Conservation (phyloP, 768 basidiomycete genomes). For the Xanthoconium purpureum region DNA sequence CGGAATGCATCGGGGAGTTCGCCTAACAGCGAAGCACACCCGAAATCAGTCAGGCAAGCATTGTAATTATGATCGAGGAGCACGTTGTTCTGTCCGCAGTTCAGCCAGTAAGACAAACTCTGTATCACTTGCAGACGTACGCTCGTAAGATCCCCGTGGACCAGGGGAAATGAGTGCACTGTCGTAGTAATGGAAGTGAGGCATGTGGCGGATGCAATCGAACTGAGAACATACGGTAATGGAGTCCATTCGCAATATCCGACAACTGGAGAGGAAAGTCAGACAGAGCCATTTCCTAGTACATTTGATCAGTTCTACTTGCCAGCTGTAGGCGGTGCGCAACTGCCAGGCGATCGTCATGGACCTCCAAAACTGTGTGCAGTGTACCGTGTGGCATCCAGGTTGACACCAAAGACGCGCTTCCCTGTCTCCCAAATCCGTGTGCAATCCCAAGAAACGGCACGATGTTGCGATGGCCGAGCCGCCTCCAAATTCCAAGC, state of each 20-base stretch:
- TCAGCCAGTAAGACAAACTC: neutral
- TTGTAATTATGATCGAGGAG: conserved; percentile 7
- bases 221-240: neutral
- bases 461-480: conserved; percentile 1
- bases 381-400: conserved; percentile 11
- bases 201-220: neutral
- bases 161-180: conserved; percentile 12
- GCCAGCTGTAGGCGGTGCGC: conserved; percentile 3
- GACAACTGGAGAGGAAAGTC: neutral
- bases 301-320: neutral
- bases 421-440: conserved; percentile 7
- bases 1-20: conserved; percentile 2
- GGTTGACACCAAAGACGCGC: conserved; percentile 1
- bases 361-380: neutral
- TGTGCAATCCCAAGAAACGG: conserved; percentile 1
- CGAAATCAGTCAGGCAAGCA: conserved; percentile 8
- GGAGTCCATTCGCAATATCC: conserved; percentile 8
- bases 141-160: conserved; percentile 8
- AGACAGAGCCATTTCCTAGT: neutral
- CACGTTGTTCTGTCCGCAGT: conserved; percentile 4
- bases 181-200: neutral
- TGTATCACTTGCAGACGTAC: neutral
- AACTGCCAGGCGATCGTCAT: neutral
- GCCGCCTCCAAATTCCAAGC: conserved; percentile 7
- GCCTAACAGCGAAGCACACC: conserved; percentile 8